These are phyloP conservation scores for Ophiostoma perfectum DNA, from an alignment of 2,329 filamentous ascomycete species.

Conservation along the genomic window DNA sequence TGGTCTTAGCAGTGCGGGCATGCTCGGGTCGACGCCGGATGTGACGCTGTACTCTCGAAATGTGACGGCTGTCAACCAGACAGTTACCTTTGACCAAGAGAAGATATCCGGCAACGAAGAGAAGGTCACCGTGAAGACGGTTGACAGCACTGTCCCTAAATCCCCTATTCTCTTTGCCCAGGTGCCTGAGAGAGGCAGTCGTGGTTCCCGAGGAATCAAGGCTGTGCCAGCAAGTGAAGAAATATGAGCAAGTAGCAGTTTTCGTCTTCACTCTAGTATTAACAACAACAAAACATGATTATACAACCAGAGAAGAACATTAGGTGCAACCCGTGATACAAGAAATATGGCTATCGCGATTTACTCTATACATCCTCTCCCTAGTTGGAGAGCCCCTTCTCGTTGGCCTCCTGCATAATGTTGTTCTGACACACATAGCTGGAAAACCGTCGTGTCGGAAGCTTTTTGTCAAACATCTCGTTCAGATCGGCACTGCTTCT, in stretches of 20 bases:
- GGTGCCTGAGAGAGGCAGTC: background rate
- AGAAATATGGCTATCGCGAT: background rate
- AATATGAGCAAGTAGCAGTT: background rate
- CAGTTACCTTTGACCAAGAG: slow-evolving; percentile 37
- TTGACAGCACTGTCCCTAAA: background rate
- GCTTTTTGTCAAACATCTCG: slow-evolving; percentile 4
- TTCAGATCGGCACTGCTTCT: background rate
- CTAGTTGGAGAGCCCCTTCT: background rate
- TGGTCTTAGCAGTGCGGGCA: slow-evolving; percentile 35
- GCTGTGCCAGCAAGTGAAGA: background rate
- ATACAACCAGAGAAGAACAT: no score
- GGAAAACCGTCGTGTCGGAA: background rate
- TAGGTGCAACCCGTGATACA: background rate
- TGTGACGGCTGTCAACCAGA: slow-evolving; percentile 51
- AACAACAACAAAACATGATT: no score
- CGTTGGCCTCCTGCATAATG: background rate
- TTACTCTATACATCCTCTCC: background rate
- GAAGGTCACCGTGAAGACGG: background rate
- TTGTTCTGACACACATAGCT: background rate
- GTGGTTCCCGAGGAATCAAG: background rate
- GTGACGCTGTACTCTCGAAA: slow-evolving; percentile 53
- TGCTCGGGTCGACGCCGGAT: slow-evolving; percentile 27
- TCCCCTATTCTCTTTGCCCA: background rate
- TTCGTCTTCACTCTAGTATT: background rate
- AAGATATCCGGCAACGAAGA: background rate